A percentile compares a stretch with the other conserved stretches of the same genome.
Evolutionary conservation across 2,329 filamentous ascomycete genomes (phyloP).

Genomic region (Phialophora verrucosa): DNA sequence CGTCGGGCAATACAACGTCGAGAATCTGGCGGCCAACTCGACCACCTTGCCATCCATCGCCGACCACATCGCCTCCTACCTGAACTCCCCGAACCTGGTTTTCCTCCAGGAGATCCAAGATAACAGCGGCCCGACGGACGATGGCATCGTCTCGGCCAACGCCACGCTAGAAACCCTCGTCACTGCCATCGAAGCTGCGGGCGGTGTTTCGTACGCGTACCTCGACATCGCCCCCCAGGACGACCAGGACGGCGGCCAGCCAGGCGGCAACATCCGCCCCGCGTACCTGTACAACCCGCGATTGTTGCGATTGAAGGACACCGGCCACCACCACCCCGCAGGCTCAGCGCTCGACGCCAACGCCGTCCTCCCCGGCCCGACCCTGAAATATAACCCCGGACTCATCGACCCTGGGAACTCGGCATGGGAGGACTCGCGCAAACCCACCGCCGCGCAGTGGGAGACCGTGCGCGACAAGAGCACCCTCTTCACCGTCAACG

Average conservation of each 20-base stretch:
- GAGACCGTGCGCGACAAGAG: constrained; percentile 57
- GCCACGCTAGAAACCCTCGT: constrained; percentile 63
- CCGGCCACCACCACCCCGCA: constrained; percentile 49
- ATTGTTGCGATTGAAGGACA: constrained; percentile 63
- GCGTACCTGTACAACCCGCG: constrained; percentile 72
- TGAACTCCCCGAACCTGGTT: constrained; percentile 68
- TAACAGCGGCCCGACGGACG: constrained; percentile 65
- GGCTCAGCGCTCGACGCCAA: constrained; percentile 63
- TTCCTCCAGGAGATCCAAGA: constrained; percentile 76
- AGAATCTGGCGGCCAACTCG: constrained; percentile 67
- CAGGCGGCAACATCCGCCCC: constrained; percentile 73
- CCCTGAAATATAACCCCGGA: constrained; percentile 72
- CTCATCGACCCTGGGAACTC: constrained; percentile 67
- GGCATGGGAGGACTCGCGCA: constrained; percentile 67
- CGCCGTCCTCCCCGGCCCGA: constrained; percentile 62
- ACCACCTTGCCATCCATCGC: constrained; percentile 64
- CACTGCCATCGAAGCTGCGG: constrained; percentile 49
- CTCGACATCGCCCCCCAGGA: constrained; percentile 65
- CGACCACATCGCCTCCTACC: constrained; percentile 67
- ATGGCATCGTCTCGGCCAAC: constrained; percentile 64
- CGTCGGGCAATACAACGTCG: constrained; percentile 71
- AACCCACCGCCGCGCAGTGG: constrained; percentile 72
- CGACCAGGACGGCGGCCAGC: constrained; percentile 67
- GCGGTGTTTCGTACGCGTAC: constrained; percentile 63
- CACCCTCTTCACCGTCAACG: constrained; percentile 73